A percentile compares a stretch with the other conserved stretches of the same genome.
Conservation (phyloP, 192 early-diverging fungal genomes). For the Gonapodya sp. region DNA sequence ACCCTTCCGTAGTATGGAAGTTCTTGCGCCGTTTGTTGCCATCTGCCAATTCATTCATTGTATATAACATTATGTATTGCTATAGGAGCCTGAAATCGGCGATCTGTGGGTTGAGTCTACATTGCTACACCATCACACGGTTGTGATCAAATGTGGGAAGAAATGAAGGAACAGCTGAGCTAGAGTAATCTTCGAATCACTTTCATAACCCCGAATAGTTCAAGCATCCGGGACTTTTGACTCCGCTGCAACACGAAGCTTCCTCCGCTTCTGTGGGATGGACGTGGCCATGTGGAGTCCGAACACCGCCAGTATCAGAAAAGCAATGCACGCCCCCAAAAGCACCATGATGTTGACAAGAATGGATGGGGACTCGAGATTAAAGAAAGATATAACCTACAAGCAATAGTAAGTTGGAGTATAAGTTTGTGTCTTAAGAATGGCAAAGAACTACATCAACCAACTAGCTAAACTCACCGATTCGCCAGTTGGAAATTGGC, state of each 20-base stretch:
- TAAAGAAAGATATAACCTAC: background rate
- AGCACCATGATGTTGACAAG: background rate
- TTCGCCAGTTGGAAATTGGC: slow-evolving; percentile 1
- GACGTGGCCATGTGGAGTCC: background rate
- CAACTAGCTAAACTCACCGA: background rate
- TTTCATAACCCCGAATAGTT: no score
- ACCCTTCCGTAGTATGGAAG: no score
- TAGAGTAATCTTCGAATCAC: no score
- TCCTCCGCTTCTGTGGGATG: background rate
- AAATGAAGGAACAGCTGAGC: no score
- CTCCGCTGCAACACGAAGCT: background rate
- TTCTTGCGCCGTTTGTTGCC: no score
- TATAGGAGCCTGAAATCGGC: no score
- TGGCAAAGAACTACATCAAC: background rate
- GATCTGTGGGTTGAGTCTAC: no score
- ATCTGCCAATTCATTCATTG: no score
- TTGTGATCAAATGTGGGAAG: no score
- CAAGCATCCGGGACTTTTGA: no score
- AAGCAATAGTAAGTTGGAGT: background rate
- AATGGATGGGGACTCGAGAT: background rate
- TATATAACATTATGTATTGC: no score
- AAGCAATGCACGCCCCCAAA: background rate
- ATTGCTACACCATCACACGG: no score
- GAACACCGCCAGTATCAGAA: background rate
- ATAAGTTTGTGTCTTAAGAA: background rate